These are phyloP conservation scores for Phytophthora quininea DNA, from an alignment of 352 stramenopile species.

Conservation along the genomic window DNA sequence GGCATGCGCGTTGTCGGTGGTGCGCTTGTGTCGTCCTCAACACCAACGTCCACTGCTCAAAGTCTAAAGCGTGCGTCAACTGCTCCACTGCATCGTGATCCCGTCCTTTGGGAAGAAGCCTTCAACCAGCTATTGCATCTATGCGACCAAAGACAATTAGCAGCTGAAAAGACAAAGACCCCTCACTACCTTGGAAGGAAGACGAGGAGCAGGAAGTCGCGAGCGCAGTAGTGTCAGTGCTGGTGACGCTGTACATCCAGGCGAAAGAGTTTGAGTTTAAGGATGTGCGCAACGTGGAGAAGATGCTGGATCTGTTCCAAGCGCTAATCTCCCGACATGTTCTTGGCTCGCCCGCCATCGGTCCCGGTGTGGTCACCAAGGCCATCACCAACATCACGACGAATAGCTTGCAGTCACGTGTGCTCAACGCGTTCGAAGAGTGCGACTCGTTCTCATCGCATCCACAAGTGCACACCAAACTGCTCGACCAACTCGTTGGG, in stretches of 20 bases:
- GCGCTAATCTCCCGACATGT: conserved; percentile 73
- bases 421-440: conserved; percentile 87
- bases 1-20: conserved; percentile 92
- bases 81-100: conserved; percentile 45
- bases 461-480: conserved; percentile 64
- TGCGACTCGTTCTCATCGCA: conserved; percentile 73
- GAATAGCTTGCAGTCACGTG: conserved; percentile 83
- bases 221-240: conserved; percentile 71
- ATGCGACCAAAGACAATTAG: conserved; percentile 50
- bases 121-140: conserved; percentile 67
- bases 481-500: conserved; percentile 69
- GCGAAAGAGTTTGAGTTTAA: conserved; percentile 81
- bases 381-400: conserved; percentile 68
- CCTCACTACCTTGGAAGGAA: conserved; percentile 47
- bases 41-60: conserved; percentile 25
- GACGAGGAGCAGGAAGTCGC: conserved; percentile 85
- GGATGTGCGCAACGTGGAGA: conserved; percentile 59
- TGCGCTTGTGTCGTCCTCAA: conserved; percentile 61
- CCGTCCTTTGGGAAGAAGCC: conserved; percentile 68
- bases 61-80: conserved; percentile 25
- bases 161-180: conserved; percentile 26
- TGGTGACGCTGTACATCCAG: conserved; percentile 81
- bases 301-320: conserved; percentile 71
- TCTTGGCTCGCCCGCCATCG: conserved; percentile 35
- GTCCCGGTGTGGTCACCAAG: conserved; percentile 37